Base-by-base conservation (phyloP, 139 green algal species). In the Spirogloea muscicola region DNA sequence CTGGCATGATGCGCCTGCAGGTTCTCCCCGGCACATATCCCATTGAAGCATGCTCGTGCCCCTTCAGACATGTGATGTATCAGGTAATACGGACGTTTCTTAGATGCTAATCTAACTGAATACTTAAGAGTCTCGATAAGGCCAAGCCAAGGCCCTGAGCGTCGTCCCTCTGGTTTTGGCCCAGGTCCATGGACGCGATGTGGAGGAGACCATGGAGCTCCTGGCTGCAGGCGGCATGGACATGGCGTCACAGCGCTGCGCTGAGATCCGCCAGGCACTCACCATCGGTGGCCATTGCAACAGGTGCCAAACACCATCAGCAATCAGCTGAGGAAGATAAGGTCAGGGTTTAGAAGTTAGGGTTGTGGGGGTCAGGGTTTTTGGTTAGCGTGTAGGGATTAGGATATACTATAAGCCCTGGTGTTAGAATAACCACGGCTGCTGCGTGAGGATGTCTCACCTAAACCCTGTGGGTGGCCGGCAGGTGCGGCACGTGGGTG, bases 1-100 rank as follows among this genome's bases (percentile, higher is more conserved):
- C 91, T 2, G 92, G 92, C 55, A 80, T 84, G 36, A 84, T 80
- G 68, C 25, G 43, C 7, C 16, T 78, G 48, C 41, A 46, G 13
- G 74, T 62, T 68, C 37, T 70, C 34, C 49, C 37, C 13, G 65
- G 46, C 16, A 72, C n/a, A 42, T 29, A 51, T 34, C 68, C 2
- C 38, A n/a, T 10, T 73, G 42, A 7, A 42, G 27, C 21, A 65
- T 9, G 36, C 34, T 36, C 29, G 36, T 61, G 27, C 13, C 21
- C 36, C 59, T 84, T 61, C 49, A 51, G 57, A 25, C 29, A 21
- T 61, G 36, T 93, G 69, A 42, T 57, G 16, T 38, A 27, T 7
- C 61, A 68, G 66, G 39, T 21, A 31, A 62, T 25, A 21, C 13
- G 25, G 48, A 0, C n/a, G n/a, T n/a, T n/a, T n/a, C n/a, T n/a